A percentile compares a stretch with the other conserved stretches of the same genome.
These are phyloP conservation scores for Aspergillus puulaauensis DNA, from an alignment of 2,329 filamentous ascomycete species.

Conservation along the genomic window DNA sequence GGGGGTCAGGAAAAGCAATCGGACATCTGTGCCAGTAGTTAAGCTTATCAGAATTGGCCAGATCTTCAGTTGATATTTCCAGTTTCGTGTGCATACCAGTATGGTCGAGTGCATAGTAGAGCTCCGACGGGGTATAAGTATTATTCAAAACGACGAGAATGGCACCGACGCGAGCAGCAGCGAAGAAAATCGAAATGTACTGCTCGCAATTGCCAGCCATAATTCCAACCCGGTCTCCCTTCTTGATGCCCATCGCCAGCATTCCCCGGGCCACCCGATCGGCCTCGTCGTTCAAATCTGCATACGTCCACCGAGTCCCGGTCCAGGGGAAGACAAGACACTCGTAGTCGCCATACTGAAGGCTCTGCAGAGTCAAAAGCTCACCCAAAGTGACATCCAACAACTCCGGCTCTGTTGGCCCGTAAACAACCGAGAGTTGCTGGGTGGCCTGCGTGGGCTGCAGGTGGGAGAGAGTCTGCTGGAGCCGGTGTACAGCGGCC, in stretches of 20 bases:
- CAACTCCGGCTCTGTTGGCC: conserved; percentile 67
- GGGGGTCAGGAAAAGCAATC: conserved; percentile 70
- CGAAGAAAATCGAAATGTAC: conserved; percentile 69
- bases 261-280: conserved; percentile 64
- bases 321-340: conserved; percentile 76
- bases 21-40: conserved; percentile 56
- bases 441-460: conserved; percentile 17
- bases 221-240: conserved; percentile 70
- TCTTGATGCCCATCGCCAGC: conserved; percentile 64
- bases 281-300: conserved; percentile 62
- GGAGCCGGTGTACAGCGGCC: conserved; percentile 30
- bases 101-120: conserved; percentile 69
- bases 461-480: conserved; percentile 32
- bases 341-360: conserved; percentile 64
- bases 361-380: conserved; percentile 68
- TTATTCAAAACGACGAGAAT: conserved; percentile 79
- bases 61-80: neutral
- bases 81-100: conserved; percentile 51
- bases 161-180: conserved; percentile 63
- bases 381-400: conserved; percentile 71
- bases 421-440: conserved; percentile 61
- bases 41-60: neutral
- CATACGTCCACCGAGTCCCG: conserved; percentile 70
- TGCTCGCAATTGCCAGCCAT: conserved; percentile 66
- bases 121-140: conserved; percentile 74